phyloP scores from a whole-genome alignment of 1,139 yeast species.

The Lodderomyces margitis region DNA sequence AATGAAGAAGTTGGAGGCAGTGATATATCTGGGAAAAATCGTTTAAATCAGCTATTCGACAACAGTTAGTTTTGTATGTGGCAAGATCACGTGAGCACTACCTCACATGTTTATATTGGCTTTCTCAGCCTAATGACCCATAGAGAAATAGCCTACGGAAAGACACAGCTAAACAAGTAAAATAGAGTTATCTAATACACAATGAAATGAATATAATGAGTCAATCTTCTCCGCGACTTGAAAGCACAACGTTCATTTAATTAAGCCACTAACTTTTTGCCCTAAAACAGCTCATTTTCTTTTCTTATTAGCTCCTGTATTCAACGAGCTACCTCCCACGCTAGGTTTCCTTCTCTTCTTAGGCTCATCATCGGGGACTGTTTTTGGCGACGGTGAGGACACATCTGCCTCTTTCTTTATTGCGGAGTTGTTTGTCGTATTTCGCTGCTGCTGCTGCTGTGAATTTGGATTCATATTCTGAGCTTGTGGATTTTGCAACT shows the following conservation, averaged over 20 bases:
- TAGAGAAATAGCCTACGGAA: too few species aligned
- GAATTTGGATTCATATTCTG: too few species aligned
- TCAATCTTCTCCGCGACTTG: too few species aligned
- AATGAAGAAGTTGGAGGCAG: not conserved
- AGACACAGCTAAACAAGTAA: too few species aligned
- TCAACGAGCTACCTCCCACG: constrained; percentile 10
- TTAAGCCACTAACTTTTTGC: not conserved
- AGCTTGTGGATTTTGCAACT: not conserved
- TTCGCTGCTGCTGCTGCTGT: not conserved
- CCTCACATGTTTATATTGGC: too few species aligned
- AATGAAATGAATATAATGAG: too few species aligned
- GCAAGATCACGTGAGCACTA: constrained; percentile 1
- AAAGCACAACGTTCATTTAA: not conserved
- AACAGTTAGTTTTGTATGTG: not conserved
- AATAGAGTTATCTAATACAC: too few species aligned
- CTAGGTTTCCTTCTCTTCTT: constrained; percentile 22
- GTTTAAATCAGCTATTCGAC: not conserved
- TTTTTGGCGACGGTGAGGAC: constrained; percentile 23
- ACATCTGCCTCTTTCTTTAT: constrained; percentile 2
- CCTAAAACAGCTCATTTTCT: constrained; percentile 11
- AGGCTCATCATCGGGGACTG: constrained; percentile 21
- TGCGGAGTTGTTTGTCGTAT: not conserved
- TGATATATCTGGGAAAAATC: not conserved
- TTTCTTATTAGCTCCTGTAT: constrained; percentile 12
- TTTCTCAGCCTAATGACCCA: too few species aligned